phyloP scores from a whole-genome alignment of 352 stramenopile species.

The Pythium volutum region DNA sequence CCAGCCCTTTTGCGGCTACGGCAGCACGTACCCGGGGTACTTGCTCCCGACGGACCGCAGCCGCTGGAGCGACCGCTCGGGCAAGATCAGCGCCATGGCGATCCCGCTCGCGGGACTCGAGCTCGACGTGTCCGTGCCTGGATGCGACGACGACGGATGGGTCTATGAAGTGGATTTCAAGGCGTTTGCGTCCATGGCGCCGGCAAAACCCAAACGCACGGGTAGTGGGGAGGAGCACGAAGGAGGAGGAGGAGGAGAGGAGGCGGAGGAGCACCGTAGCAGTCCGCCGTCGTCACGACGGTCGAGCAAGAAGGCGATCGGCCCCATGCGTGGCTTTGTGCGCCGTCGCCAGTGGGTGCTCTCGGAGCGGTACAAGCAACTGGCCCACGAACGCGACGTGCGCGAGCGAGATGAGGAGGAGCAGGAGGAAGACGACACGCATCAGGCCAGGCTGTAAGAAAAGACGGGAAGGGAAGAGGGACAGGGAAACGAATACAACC shows the following conservation, averaged over 20 bases:
- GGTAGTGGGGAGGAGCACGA: constrained; percentile 14
- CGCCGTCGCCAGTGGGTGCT: constrained; percentile 71
- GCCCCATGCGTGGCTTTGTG: constrained; percentile 59
- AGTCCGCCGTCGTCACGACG: neutral
- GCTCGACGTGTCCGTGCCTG: constrained; percentile 52
- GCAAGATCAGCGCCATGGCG: constrained; percentile 64
- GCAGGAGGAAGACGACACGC: neutral
- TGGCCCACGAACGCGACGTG: constrained; percentile 28
- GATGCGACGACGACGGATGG: constrained; percentile 78
- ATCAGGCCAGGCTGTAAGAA: neutral
- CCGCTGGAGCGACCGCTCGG: constrained; percentile 82
- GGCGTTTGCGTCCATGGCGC: constrained; percentile 59
- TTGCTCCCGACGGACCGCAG: constrained; percentile 75
- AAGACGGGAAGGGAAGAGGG: neutral
- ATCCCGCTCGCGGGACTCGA: constrained; percentile 69
- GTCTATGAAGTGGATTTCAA: constrained; percentile 85
- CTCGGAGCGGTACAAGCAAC: constrained; percentile 52
- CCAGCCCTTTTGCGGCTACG: constrained; percentile 81
- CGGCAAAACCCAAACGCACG: constrained; percentile 1
- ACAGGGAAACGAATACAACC: too few relatives aligned
- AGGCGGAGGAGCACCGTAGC: constrained; percentile 7
- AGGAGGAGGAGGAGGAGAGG: constrained; percentile 8
- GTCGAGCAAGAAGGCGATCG: constrained; percentile 23
- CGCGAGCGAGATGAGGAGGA: neutral
- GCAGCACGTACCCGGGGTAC: constrained; percentile 78